Percentiles rank a stretch among this genome's conserved stretches.
These are phyloP conservation scores for Cyanidiococcus yangmingshanensis DNA, from an alignment of 23 red algal genomes.

Conservation along the genomic window DNA sequence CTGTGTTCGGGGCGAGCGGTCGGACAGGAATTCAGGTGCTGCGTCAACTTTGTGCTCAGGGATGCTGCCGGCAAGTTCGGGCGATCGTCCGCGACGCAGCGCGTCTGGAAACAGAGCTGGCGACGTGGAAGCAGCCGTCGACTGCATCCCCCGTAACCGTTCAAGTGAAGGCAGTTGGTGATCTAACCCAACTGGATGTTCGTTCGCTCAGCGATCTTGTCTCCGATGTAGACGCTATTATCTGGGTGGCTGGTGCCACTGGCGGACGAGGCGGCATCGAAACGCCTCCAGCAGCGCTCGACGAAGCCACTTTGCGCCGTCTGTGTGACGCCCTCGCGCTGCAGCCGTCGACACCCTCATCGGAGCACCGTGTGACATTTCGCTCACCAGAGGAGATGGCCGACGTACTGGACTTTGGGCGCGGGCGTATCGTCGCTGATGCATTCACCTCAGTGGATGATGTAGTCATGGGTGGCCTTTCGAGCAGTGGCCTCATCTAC, in stretches of 20 bases:
- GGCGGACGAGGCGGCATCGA: constrained; percentile 1
- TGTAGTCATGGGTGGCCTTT: constrained; percentile 32
- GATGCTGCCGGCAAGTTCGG: background rate
- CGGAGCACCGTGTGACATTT: background rate
- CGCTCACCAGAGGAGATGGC: background rate
- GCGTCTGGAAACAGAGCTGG: background rate
- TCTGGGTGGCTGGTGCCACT: constrained; percentile 17
- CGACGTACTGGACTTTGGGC: constrained; percentile 2
- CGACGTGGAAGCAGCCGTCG: background rate
- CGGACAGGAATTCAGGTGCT: background rate
- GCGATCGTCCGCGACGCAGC: background rate
- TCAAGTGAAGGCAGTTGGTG: background rate
- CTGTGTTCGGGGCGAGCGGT: constrained; percentile 5
- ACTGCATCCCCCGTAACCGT: background rate
- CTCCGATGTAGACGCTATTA: constrained; percentile 8
- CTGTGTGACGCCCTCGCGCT: background rate
- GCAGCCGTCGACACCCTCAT: background rate
- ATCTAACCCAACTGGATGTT: background rate
- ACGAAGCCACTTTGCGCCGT: constrained; percentile 9
- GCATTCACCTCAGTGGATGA: constrained; percentile 27
- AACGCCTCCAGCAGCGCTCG: constrained; percentile 15
- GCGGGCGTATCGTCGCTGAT: background rate
- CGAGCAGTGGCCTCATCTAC: constrained; percentile 8
- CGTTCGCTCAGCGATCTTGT: background rate
- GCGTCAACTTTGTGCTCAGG: background rate